Percentiles rank a stretch among this genome's conserved stretches.
Evolutionary conservation across 148 eudicot genomes (phyloP).

Genomic region (Camellia granthamiana): DNA sequence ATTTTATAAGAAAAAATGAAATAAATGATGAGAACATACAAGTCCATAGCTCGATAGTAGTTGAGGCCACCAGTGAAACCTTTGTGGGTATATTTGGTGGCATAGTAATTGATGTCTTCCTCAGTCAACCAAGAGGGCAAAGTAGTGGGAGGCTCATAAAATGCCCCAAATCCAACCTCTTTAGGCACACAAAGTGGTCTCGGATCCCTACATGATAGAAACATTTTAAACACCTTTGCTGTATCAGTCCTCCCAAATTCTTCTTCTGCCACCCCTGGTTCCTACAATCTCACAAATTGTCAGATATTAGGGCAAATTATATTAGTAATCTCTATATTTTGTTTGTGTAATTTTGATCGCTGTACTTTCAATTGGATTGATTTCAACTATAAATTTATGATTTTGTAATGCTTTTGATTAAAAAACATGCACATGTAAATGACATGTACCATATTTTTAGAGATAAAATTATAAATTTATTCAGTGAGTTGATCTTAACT

Average conservation of each 20-base stretch:
- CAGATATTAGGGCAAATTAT: too few species aligned
- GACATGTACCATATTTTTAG: too few species aligned
- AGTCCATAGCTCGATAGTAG: constrained; percentile 49
- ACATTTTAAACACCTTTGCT: constrained; percentile 23
- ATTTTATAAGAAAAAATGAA: too few species aligned
- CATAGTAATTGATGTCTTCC: constrained; percentile 49
- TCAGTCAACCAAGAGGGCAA: constrained; percentile 59
- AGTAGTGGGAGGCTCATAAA: constrained; percentile 9
- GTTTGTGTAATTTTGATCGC: too few species aligned
- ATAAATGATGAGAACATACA: constrained; percentile 31
- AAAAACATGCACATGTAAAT: too few species aligned
- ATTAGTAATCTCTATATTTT: too few species aligned
- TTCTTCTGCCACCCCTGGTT: constrained; percentile 48
- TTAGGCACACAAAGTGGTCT: constrained; percentile 35
- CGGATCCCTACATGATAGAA: constrained; percentile 30
- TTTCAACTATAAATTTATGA: too few species aligned
- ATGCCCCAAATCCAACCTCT: constrained; percentile 21
- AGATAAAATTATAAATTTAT: too few species aligned
- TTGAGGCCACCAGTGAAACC: constrained; percentile 61
- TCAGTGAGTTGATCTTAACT: too few species aligned
- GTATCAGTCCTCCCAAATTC: constrained; percentile 37
- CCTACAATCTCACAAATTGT: constrained; percentile 19
- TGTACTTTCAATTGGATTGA: too few species aligned
- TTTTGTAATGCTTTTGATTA: too few species aligned
- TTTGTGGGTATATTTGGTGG: constrained; percentile 32